Percentiles rank a stretch among this genome's conserved stretches.
Conservation (phyloP, 768 basidiomycete genomes). For the Omphalotus guepiniiformis region DNA sequence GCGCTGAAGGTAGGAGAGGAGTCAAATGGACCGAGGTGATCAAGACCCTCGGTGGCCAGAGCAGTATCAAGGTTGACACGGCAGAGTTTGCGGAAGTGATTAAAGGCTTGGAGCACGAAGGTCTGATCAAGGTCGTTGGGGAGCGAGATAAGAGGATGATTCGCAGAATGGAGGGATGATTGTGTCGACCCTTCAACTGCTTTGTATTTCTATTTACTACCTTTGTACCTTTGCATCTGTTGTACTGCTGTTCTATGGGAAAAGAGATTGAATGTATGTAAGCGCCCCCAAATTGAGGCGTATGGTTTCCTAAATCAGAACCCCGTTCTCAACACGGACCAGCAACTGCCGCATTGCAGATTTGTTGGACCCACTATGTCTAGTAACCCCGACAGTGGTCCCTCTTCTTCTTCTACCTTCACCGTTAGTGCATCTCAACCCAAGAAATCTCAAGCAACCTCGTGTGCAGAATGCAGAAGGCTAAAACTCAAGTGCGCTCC, state of each 20-base stretch:
- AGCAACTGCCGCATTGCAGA: too few species aligned
- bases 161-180: slow-evolving; percentile 52
- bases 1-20: slow-evolving; percentile 46
- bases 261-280: too few species aligned
- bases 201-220: too few species aligned
- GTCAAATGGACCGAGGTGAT: slow-evolving; percentile 83
- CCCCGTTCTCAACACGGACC: too few species aligned
- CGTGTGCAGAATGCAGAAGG: slow-evolving; percentile 21
- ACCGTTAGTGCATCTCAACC: not conserved
- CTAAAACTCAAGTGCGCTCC: slow-evolving; percentile 30
- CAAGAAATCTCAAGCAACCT: slow-evolving; percentile 17
- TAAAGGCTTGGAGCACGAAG: slow-evolving; percentile 78
- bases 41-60: slow-evolving; percentile 76
- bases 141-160: slow-evolving; percentile 85
- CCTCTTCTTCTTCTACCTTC: not conserved
- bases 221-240: too few species aligned
- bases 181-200: too few species aligned
- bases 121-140: slow-evolving; percentile 78
- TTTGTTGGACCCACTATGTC: too few species aligned
- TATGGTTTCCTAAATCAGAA: too few species aligned
- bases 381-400: too few species aligned
- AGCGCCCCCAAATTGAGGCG: too few species aligned
- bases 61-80: slow-evolving; percentile 72
- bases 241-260: too few species aligned
- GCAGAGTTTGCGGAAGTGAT: slow-evolving; percentile 82